phyloP scores from a whole-genome alignment of 768 basidiomycete genomes.

The Termitomyces heimii region DNA sequence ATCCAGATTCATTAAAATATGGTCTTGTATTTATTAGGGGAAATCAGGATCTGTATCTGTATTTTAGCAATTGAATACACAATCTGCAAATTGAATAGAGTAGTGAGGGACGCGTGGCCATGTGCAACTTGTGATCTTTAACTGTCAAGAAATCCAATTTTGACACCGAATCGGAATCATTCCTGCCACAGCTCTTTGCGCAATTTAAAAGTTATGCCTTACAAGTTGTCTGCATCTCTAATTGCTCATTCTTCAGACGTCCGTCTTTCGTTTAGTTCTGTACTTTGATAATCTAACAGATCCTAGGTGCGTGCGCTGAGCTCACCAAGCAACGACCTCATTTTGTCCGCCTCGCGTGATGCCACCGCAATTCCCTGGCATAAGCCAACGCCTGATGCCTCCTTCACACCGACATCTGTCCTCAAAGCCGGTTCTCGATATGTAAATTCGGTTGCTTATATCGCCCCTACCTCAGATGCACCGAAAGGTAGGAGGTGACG shows the following conservation, averaged over 20 bases:
- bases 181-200: constrained; percentile 2
- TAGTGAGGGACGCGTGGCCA: constrained; percentile 5
- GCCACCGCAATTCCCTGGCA: constrained; percentile 86
- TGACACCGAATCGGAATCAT: constrained; percentile 21
- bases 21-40: neutral
- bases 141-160: constrained; percentile 14
- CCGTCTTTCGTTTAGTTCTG: constrained; percentile 23
- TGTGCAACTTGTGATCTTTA: neutral
- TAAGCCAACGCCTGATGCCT: constrained; percentile 36
- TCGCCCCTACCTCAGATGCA: constrained; percentile 61
- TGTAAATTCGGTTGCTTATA: constrained; percentile 78
- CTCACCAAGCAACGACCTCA: constrained; percentile 67
- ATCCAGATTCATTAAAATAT: neutral
- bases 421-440: constrained; percentile 65
- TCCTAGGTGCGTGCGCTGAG: constrained; percentile 76
- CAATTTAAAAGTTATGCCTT: constrained; percentile 42
- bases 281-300: constrained; percentile 13
- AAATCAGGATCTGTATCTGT: neutral
- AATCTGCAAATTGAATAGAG: neutral
- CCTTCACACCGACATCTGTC: constrained; percentile 50
- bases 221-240: constrained; percentile 73
- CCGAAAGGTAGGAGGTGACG: constrained; percentile 52
- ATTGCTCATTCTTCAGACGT: constrained; percentile 72
- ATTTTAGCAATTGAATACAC: neutral
- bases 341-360: constrained; percentile 92